A percentile compares a stretch with the other conserved stretches of the same genome.
phyloP scores from a whole-genome alignment of 768 basidiomycete genomes.

The Boletus rubescentipes region DNA sequence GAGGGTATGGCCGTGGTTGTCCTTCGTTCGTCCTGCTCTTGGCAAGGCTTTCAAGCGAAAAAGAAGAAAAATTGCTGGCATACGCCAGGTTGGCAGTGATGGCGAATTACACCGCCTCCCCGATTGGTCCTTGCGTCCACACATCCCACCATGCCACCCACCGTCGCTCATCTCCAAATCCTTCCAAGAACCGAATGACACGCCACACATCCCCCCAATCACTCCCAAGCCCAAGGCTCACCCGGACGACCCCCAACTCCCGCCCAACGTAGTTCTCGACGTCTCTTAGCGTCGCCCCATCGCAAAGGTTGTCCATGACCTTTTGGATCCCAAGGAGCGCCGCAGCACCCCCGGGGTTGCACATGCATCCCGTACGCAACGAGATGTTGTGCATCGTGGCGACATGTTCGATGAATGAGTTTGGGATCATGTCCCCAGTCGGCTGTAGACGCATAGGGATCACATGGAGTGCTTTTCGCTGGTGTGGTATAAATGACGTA shows the following conservation, averaged over 20 bases:
- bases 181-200: slow-evolving; percentile 48
- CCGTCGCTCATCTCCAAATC: slow-evolving; percentile 41
- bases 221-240: slow-evolving; percentile 78
- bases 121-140: slow-evolving; percentile 33
- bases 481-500: slow-evolving; percentile 34
- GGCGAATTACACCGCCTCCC: too few species aligned
- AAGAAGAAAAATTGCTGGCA: too few species aligned
- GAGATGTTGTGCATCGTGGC: slow-evolving; percentile 67
- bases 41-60: too few species aligned
- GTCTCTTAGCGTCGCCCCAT: slow-evolving; percentile 58
- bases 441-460: slow-evolving; percentile 41
- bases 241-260: slow-evolving; percentile 72
- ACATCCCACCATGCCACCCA: slow-evolving; percentile 42
- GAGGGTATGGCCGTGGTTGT: too few species aligned
- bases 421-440: slow-evolving; percentile 62
- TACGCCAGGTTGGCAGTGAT: too few species aligned
- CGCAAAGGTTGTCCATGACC: slow-evolving; percentile 60
- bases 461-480: not conserved
- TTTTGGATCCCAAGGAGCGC: slow-evolving; percentile 64
- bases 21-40: too few species aligned
- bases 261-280: slow-evolving; percentile 61
- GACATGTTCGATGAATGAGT: slow-evolving; percentile 70
- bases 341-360: slow-evolving; percentile 82
- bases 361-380: slow-evolving; percentile 83
- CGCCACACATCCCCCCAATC: slow-evolving; percentile 74